Conservation (phyloP, 2,329 filamentous ascomycete species). For the Xylariaceae sp. region DNA sequence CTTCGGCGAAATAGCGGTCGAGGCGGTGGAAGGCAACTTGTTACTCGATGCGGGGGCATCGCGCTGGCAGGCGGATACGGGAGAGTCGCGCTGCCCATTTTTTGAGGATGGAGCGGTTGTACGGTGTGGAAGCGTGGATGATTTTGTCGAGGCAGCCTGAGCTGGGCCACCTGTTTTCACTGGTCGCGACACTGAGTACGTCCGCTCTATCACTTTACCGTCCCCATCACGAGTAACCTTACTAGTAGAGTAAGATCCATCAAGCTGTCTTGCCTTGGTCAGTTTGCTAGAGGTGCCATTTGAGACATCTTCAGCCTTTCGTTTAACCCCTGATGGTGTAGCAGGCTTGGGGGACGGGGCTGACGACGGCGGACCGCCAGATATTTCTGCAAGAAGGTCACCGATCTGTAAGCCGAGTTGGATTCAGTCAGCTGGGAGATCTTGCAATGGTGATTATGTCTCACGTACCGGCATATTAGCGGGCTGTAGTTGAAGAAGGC, state of each 20-base stretch:
- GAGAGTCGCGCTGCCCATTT: conserved; percentile 27
- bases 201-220: conserved; percentile 21
- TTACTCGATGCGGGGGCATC: conserved; percentile 18
- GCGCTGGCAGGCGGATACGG: conserved; percentile 22
- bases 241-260: conserved; percentile 27
- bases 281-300: conserved; percentile 25
- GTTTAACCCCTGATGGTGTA: conserved; percentile 40
- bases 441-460: not conserved
- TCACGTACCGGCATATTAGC: conserved; percentile 37
- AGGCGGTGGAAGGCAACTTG: conserved; percentile 12
- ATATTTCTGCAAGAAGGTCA: conserved; percentile 57
- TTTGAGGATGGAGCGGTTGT: conserved; percentile 24
- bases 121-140: conserved; percentile 29
- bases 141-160: conserved; percentile 22
- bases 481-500: conserved; percentile 13
- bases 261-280: conserved; percentile 27
- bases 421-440: not conserved
- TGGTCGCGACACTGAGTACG: conserved; percentile 22
- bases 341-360: conserved; percentile 28
- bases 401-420: conserved; percentile 39
- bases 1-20: conserved; percentile 17
- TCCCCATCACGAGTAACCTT: conserved; percentile 26
- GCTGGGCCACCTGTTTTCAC: conserved; percentile 22
- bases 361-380: conserved; percentile 44
- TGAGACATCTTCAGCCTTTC: conserved; percentile 51